Base-by-base conservation (phyloP, 306 rosid genomes). In the Fragaria nilgerrensis region DNA sequence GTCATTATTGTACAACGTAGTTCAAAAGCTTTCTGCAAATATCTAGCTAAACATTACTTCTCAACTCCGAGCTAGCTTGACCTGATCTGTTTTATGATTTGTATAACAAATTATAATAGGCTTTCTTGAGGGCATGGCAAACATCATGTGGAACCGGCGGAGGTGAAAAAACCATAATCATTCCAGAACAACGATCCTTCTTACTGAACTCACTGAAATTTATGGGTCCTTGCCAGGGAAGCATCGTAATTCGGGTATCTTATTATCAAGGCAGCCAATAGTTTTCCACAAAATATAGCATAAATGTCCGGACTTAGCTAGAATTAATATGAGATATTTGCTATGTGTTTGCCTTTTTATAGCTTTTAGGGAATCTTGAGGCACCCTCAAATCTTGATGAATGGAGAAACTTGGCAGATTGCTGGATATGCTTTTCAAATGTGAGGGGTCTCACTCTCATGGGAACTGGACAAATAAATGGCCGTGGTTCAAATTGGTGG, bases 171-270 rank as follows among this genome's bases (percentile, higher is more conserved):
- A 71, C 44, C 83, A 14, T 48, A 15, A 5, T 49, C 20, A 58
- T 87, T 14, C 86, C 87, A 32, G 9, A 1, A 1, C 14, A 48
- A 48, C 19, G 63, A 55, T 29, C 79, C 5, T 87, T 55, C 63
- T n/a, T 66, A 22, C 11, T 87, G 55, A 7, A 7, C 3, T 53
- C 44, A 27, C 19, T 7, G 11, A 5, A 0, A 22, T 83, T 87
- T 20, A 0, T 9, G 0, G 87, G 89, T 44, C 87, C 88, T 19
- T 87, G 88, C 75, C 17, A 39, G 8, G 77, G 87, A 23, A 70
- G 36, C 5, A 45, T 79, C 5, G 68, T 56, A 13, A n/a, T 79
- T 64, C 48, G 37, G 34, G 78, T 79, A 41, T 52, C 2, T 53
- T 53, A 53, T 53, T 53, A 12, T 53, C 3, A 53, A 53, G 11